Base-by-base conservation (phyloP, 495 filamentous ascomycete species). In the Stereocaulon alpinum region DNA sequence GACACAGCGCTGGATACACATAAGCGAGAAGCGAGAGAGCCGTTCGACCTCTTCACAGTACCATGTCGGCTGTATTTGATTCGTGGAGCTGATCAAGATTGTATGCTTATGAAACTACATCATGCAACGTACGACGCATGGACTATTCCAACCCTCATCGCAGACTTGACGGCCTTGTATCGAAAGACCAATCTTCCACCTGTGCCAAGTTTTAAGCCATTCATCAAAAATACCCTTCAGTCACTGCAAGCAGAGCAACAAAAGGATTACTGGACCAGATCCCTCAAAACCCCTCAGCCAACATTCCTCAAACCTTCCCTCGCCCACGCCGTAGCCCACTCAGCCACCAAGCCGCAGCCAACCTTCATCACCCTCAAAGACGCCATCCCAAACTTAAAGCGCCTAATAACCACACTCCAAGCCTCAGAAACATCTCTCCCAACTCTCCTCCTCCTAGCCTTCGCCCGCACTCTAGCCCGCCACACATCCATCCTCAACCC, bases 51-150 rank as follows among this genome's bases (percentile, higher is more conserved):
- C 1, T 69, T 59, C 22, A 51, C 55, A 32, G 66, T 69, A 15
- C 70, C 71, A 11, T 65, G 65, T 9, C 61, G 61, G 10, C 66
- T 73, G 4, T 47, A 56, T 18, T 65, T 70, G 1, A 18, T 71
- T 29, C 68, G 64, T 34, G 65, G 59, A 6, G 55, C 30, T 11
- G 63, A 67, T 44, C 55, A 62, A 29, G 67, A 71, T 37, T 64
- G 65, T 40, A 60, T 73, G 5, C 34, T 68, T 9, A 29, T 73
- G 5, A 58, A 66, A 32, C 62, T 73, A 18, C 68, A 73, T 40
- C 71, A 73, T 55, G 69, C 71, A 15, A 55, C 61, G 7, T 73
- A 73, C 59, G 71, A 73, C 40, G 71, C 70, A 0, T 71, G 67
- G 67, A 70, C 70, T 4, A 67, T 73, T 59, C 60, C 59, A 3